Evolutionary conservation across 306 rosid genomes (phyloP).

Genomic region (Cyclanthera cordifolia): DNA sequence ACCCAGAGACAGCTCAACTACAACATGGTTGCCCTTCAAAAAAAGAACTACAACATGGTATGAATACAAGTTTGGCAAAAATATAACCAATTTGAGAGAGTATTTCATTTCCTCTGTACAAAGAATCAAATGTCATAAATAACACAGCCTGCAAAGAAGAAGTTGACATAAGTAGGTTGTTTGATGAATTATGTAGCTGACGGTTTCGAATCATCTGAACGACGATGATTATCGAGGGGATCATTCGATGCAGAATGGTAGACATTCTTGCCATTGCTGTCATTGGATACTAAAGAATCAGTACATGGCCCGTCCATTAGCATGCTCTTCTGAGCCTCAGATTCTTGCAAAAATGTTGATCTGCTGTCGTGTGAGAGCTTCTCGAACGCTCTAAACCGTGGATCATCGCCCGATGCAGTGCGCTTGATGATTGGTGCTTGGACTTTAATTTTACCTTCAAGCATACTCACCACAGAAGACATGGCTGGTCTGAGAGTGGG

Average conservation of each 20-base stretch:
- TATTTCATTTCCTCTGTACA: not conserved
- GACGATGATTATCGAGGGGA: slow-evolving; percentile 21
- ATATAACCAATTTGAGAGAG: not conserved
- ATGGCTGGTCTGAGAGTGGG: slow-evolving; percentile 86
- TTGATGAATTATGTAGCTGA: not conserved
- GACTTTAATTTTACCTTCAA: slow-evolving; percentile 54
- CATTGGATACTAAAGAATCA: slow-evolving; percentile 33
- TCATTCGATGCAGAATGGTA: slow-evolving; percentile 23
- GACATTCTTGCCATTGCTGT: slow-evolving; percentile 19
- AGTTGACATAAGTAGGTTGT: not conserved
- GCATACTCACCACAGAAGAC: slow-evolving; percentile 85
- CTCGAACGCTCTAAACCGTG: slow-evolving; percentile 57
- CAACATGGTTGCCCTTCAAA: too few species aligned
- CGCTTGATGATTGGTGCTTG: slow-evolving; percentile 44
- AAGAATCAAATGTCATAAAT: not conserved
- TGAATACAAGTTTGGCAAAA: not conserved
- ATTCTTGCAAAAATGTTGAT: slow-evolving; percentile 24
- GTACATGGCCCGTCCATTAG: slow-evolving; percentile 50
- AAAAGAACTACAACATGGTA: slow-evolving; percentile 3
- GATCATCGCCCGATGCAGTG: slow-evolving; percentile 18
- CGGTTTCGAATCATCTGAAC: not conserved
- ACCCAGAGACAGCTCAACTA: not conserved
- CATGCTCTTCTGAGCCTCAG: slow-evolving; percentile 17
- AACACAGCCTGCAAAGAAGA: slow-evolving; percentile 1
- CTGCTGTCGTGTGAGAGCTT: slow-evolving; percentile 43